Percentiles rank a stretch among this genome's conserved stretches.
phyloP scores from a whole-genome alignment of 805 yeast species.

The Yarrowia alimentaria region DNA sequence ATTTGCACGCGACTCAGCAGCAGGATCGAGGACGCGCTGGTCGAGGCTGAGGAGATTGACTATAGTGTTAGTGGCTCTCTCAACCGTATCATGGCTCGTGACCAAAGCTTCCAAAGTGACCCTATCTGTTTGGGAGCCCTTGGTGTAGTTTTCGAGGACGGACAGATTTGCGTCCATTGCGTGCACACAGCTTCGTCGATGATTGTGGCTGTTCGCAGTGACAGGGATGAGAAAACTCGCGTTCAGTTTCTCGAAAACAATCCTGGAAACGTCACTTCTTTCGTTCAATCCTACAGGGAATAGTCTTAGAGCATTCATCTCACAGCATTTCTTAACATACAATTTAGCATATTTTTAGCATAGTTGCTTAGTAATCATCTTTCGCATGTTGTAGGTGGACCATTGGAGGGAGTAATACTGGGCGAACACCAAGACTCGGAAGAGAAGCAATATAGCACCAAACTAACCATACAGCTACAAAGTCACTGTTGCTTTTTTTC shows the following conservation, averaged over 20 bases:
- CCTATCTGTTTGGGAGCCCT: constrained; percentile 10
- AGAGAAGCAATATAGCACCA: no score
- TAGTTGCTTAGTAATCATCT: no score
- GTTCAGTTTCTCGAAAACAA: constrained; percentile 12
- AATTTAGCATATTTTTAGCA: no score
- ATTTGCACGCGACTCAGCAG: constrained; percentile 37
- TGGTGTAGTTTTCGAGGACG: constrained; percentile 9
- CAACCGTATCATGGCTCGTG: no score
- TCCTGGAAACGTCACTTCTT: not conserved
- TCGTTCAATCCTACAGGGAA: not conserved
- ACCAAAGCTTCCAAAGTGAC: constrained; percentile 17
- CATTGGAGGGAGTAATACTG: no score
- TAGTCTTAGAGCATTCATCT: no score
- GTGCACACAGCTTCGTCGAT: constrained; percentile 6
- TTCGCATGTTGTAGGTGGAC: no score
- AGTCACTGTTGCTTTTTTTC: no score
- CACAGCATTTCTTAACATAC: no score
- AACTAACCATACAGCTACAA: no score
- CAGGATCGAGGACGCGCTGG: constrained; percentile 8
- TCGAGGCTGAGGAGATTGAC: not conserved
- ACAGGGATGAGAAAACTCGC: not conserved
- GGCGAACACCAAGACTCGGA: no score
- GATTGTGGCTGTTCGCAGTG: constrained; percentile 10
- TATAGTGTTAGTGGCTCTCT: not conserved
- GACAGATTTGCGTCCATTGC: not conserved